Evolutionary conservation across 2,329 filamentous ascomycete genomes (phyloP), one percentile per base, ranked within the genome.

Genomic region (Exophiala bonariae): DNA sequence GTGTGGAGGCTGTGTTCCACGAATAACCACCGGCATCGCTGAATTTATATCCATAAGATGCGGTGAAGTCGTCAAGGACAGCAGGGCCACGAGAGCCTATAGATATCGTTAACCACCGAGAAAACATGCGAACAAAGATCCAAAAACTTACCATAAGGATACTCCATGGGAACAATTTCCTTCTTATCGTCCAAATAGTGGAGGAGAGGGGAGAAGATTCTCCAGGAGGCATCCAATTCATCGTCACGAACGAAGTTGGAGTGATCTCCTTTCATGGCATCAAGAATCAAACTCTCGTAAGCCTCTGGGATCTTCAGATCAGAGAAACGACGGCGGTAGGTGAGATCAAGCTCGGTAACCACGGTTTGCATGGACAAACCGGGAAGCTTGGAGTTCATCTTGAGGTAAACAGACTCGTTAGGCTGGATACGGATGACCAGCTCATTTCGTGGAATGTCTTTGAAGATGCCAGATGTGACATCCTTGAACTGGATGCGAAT

Each of bases 331-430:
- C 93, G 86, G 67, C 95, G 85, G 79, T 99, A 99, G 56, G 95
- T 99, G 60, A 99, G 82, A 66, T 99, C 93, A 51, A 99, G 87
- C 77, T 99, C 93, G 51, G 93, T 99, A 61, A 96, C 89, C 31
- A 97, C 93, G 10, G 93, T 99, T 79, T 99, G 93, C 91, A 97
- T 99, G 78, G 90, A 97, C 63, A 99, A 79, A 63, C 93, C 93
- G 16, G 93, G 95, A 50, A 99, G 80, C 80, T 99, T 99, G 22
- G 92, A 97, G 85, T 99, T 99, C 93, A 99, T 99, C 84, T 99
- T 99, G 73, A 97, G 95, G 77, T 99, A 99, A 59, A 99, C 91
- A 67, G 89, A 95, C 80, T 99, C 93, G 76, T 99, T 99, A 62
- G 93, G 93, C 78, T 99, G 93, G 58, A 99, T 95, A 60, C 93